Evolutionary conservation across 2,329 filamentous ascomycete genomes (phyloP).

Genomic region (Fonsecaea nubica): DNA sequence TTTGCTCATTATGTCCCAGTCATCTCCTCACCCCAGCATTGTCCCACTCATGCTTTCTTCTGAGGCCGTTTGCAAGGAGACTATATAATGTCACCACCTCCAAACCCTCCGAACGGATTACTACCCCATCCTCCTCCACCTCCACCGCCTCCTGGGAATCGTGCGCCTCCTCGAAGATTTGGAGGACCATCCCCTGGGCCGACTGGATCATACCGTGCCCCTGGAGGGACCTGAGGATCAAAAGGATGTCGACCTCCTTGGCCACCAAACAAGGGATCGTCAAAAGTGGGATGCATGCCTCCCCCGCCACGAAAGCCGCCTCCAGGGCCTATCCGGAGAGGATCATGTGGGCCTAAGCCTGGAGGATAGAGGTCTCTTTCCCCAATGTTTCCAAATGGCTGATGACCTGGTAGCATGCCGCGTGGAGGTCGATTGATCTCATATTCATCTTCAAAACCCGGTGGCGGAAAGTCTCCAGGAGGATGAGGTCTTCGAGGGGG

Average conservation of each 20-base stretch:
- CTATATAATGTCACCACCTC: slow-evolving; percentile 63
- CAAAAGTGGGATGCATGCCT: slow-evolving; percentile 96
- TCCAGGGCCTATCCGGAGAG: slow-evolving; percentile 71
- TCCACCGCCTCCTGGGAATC: slow-evolving; percentile 56
- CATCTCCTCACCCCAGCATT: slow-evolving; percentile 7
- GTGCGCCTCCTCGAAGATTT: slow-evolving; percentile 54
- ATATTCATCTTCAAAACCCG: slow-evolving; percentile 91
- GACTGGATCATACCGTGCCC: slow-evolving; percentile 88
- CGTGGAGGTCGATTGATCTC: slow-evolving; percentile 75
- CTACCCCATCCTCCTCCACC: slow-evolving; percentile 50
- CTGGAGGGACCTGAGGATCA: slow-evolving; percentile 79
- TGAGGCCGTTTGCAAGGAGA: neutral
- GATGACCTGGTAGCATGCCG: slow-evolving; percentile 49
- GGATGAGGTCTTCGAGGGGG: slow-evolving; percentile 69
- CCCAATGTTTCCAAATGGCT: slow-evolving; percentile 67
- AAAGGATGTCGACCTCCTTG: slow-evolving; percentile 60
- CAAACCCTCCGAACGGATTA: slow-evolving; percentile 65
- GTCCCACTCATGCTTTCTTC: neutral
- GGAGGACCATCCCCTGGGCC: slow-evolving; percentile 70
- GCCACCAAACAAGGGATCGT: slow-evolving; percentile 82
- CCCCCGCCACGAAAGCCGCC: slow-evolving; percentile 68
- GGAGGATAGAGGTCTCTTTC: slow-evolving; percentile 87
- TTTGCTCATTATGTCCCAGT: neutral
- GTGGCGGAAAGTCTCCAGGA: slow-evolving; percentile 77
- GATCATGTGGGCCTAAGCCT: slow-evolving; percentile 83